Percentiles rank a stretch among this genome's conserved stretches.
These are phyloP conservation scores for Talaromyces wortmannii DNA, from an alignment of 495 filamentous ascomycete genomes.

Conservation along the genomic window DNA sequence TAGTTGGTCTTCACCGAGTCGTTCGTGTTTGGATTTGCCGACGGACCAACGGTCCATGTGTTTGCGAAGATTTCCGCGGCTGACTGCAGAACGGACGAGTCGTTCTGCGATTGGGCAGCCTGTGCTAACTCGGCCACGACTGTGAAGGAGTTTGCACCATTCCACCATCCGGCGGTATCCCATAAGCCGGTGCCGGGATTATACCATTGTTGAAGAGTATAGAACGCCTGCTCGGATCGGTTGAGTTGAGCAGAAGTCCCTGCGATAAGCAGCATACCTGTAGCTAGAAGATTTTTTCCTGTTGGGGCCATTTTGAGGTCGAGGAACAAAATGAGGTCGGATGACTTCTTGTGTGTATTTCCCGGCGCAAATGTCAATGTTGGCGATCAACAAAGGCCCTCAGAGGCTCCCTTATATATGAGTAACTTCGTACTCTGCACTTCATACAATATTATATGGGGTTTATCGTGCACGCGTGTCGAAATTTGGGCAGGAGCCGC, in stretches of 20 bases:
- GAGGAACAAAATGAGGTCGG: no score
- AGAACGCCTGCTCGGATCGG: conserved; percentile 37
- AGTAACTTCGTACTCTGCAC: no score
- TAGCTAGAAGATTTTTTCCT: conserved; percentile 6
- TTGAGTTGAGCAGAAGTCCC: not conserved
- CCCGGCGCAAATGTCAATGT: no score
- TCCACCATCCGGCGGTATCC: conserved; percentile 69
- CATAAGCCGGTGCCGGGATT: conserved; percentile 54
- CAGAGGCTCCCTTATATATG: no score
- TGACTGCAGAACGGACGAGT: conserved; percentile 11
- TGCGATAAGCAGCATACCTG: not conserved
- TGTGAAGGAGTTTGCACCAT: conserved; percentile 63
- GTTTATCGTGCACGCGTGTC: no score
- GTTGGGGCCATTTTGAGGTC: no score
- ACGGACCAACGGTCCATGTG: conserved; percentile 25
- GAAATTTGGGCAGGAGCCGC: no score
- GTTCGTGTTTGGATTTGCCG: conserved; percentile 12
- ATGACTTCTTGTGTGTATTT: no score
- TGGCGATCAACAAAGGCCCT: no score
- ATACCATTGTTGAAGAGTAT: conserved; percentile 57
- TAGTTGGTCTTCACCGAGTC: conserved; percentile 6
- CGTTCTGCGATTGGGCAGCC: conserved; percentile 20
- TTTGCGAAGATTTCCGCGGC: conserved; percentile 35
- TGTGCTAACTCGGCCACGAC: conserved; percentile 54
- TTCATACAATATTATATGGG: no score